Evolutionary conservation across 345 rosid genomes (phyloP).

Genomic region (Carallia brachiata): DNA sequence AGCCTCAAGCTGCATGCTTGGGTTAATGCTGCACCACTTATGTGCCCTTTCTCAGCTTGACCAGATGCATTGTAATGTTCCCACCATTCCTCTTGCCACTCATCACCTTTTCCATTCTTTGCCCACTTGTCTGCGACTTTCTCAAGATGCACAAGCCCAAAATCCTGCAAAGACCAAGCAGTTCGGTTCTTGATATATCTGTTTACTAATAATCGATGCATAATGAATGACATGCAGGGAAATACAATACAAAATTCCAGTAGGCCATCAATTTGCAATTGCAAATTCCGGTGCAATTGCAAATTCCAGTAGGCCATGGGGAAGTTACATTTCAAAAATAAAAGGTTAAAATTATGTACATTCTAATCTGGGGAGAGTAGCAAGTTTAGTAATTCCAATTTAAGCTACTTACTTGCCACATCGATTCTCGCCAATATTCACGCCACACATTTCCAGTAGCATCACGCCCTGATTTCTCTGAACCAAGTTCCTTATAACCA

Average conservation of each 20-base stretch:
- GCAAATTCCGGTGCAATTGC: no score
- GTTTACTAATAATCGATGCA: no score
- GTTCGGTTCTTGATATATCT: not conserved
- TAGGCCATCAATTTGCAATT: no score
- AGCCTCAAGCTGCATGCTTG: slow-evolving; percentile 62
- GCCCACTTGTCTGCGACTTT: slow-evolving; percentile 99
- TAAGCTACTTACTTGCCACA: slow-evolving; percentile 65
- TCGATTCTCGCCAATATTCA: slow-evolving; percentile 85
- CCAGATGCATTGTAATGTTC: slow-evolving; percentile 88
- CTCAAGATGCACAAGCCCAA: slow-evolving; percentile 74
- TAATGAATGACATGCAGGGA: no score
- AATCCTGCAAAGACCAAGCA: slow-evolving; percentile 39
- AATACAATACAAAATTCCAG: no score
- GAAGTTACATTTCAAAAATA: not conserved
- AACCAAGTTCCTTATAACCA: slow-evolving; percentile 91
- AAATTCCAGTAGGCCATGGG: no score
- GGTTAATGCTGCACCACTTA: slow-evolving; percentile 95
- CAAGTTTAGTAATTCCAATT: not conserved
- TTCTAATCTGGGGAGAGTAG: not conserved
- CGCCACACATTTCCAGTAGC: slow-evolving; percentile 81
- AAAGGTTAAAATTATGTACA: not conserved
- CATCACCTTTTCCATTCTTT: slow-evolving; percentile 75
- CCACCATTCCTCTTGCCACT: slow-evolving; percentile 97
- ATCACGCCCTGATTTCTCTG: slow-evolving; percentile 94
- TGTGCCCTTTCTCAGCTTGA: slow-evolving; percentile 89